phyloP scores from a whole-genome alignment of 805 yeast species.

The Starmera amethionina region DNA sequence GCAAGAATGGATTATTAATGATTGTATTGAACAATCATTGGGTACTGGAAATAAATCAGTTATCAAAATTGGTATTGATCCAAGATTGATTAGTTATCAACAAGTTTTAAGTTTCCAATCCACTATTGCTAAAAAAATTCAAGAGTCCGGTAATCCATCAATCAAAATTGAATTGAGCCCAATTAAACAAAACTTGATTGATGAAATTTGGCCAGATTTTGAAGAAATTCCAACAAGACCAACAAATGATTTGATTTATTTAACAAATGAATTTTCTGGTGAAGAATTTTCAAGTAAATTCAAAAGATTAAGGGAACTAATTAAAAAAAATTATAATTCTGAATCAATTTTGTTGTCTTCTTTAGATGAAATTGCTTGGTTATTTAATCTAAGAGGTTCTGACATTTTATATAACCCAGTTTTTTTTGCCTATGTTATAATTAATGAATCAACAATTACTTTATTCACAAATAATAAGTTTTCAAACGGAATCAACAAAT shows the following conservation, averaged over 20 bases:
- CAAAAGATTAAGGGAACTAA: constrained; percentile 27
- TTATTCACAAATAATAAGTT: constrained; percentile 46
- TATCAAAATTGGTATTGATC: constrained; percentile 69
- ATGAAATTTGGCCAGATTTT: constrained; percentile 58
- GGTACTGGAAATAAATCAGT: constrained; percentile 31
- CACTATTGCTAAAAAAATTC: constrained; percentile 18
- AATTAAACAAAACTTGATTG: constrained; percentile 59
- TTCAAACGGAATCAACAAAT: constrained; percentile 25
- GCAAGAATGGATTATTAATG: constrained; percentile 66
- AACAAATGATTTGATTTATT: constrained; percentile 35
- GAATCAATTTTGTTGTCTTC: constrained; percentile 53
- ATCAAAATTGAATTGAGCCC: constrained; percentile 36
- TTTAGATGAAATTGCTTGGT: constrained; percentile 87
- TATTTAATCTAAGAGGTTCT: constrained; percentile 71
- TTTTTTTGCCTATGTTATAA: constrained; percentile 55
- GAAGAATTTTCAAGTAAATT: constrained; percentile 51
- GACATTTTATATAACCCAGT: constrained; percentile 86
- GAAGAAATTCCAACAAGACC: constrained; percentile 57
- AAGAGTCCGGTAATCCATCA: constrained; percentile 18
- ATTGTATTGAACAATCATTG: constrained; percentile 34
- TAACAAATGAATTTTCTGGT: constrained; percentile 55
- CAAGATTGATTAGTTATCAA: constrained; percentile 51
- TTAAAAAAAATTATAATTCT: constrained; percentile 24
- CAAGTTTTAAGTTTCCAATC: constrained; percentile 20
- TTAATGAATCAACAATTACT: constrained; percentile 31